Base-by-base conservation (phyloP, 106 monocot genomes). In the Apostasia shenzhenica region DNA sequence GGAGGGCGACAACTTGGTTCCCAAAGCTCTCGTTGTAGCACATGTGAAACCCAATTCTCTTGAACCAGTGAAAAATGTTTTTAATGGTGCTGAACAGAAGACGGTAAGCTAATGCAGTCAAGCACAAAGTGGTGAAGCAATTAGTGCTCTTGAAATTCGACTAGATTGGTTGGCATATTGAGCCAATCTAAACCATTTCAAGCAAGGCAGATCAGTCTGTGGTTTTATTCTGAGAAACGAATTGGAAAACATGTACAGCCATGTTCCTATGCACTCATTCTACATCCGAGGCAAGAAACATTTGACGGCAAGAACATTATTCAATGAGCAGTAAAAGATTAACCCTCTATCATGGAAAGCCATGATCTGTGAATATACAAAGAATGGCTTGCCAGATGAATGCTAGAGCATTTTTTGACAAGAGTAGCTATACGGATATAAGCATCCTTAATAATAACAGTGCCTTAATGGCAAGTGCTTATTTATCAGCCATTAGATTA, bases 51-150 rank as follows among this genome's bases (percentile, higher is more conserved):
- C 83, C 63, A 83, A 86, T 1, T 79, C 71, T 4, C 41, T 83
- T 14, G 69, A 67, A 39, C 74, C 69, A 45, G 88, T 85, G 48
- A 51, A 61, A 4, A 7, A 57, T 49, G 69, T 86, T 13, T 83
- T 89, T 48, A 8, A 70, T 42, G 14, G 69, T 4, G 71, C 75
- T 13, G 72, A 51, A 2, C 50, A 72, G 6, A 76, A 75, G 81
- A 81, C 80, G 0, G 77, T 89, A 7, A 79, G 72, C 62, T 64
- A 79, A 48, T 87, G 86, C 46, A 87, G 91, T 39, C 73, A 64
- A 61, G 87, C 87, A 12, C 87, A 87, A 69, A 91, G 82, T 78
- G 91, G 77, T 5, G 80, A 91, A 39, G 77, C 87, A 39, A 65
- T 41, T 0, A 77, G 51, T 45, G 87, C 87, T 13, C 10, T 91